Evolutionary conservation across 1,284 basidiomycete species (phyloP).

Genomic region (Microbotryum intermedium): DNA sequence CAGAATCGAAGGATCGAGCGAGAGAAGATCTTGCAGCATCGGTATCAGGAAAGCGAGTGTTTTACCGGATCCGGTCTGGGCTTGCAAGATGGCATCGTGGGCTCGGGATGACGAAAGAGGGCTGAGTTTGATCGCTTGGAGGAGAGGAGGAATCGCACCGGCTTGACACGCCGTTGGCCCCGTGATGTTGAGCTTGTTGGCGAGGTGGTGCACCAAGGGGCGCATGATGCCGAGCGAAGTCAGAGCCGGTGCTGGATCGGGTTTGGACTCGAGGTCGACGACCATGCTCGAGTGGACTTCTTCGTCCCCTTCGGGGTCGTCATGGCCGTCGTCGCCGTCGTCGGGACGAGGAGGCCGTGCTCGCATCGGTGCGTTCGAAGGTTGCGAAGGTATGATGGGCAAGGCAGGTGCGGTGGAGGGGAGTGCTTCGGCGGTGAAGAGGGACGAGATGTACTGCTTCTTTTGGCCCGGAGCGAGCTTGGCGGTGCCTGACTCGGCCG

Average conservation of each 20-base stretch:
- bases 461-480: constrained; percentile 20
- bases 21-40: constrained; percentile 87
- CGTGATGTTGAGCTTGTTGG: constrained; percentile 66
- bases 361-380: constrained; percentile 40
- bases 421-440: constrained; percentile 60
- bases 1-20: constrained; percentile 62
- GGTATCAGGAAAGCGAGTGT: constrained; percentile 91
- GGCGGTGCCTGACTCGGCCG: background rate
- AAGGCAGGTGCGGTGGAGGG: constrained; percentile 9
- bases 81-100: constrained; percentile 90
- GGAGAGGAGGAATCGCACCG: constrained; percentile 64
- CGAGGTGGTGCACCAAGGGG: constrained; percentile 68
- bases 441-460: constrained; percentile 75
- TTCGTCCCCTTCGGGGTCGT: constrained; percentile 32
- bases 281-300: constrained; percentile 66
- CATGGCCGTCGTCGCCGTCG: constrained; percentile 35
- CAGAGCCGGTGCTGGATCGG: constrained; percentile 20
- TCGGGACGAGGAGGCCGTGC: constrained; percentile 41
- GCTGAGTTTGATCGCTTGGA: constrained; percentile 41
- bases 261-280: constrained; percentile 45
- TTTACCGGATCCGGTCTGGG: constrained; percentile 97
- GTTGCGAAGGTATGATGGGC: constrained; percentile 41
- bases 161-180: constrained; percentile 89
- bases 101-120: constrained; percentile 32
- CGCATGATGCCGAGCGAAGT: constrained; percentile 61